Base-by-base conservation (phyloP, 495 filamentous ascomycete species). In the Talaromyces nanjingensis region DNA sequence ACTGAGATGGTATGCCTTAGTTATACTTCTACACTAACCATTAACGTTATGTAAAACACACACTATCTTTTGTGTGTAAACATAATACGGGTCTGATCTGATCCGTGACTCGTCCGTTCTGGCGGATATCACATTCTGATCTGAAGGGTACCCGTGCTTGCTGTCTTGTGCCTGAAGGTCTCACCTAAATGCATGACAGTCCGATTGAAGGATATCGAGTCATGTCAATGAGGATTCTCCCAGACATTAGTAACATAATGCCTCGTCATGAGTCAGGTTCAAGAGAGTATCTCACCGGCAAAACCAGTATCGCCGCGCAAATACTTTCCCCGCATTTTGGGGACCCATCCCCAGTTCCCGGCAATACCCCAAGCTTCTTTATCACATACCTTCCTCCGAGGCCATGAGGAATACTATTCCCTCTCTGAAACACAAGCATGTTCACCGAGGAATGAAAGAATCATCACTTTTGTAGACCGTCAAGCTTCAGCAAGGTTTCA, bases 161-260 rank as follows among this genome's bases (percentile, higher is more conserved):
- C 68, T 70, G 61, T 68, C 65, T 67, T 59, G 63, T 87, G 37
- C 77, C 74, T 86, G 85, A 11, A 86, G 63, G 37, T 74, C 76
- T 86, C 79, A 62, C 83, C 82, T 4, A 39, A 85, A 75, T 57
- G 73, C 72, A 9, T 18, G 3, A 2, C 8, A 22, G n/a, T 49
- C 6, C 6, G 0, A 56, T 56, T n/a, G 2, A 29, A 16, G 29
- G 11, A 56, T 56, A 16, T 56, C 54, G 11, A 56, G 24, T 56
- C 45, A 49, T 49, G 4, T 27, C 27, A 27, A 27, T 27, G 27
- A 27, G 27, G 27, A 27, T 27, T 27, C 27, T 27, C 27, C 27
- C 27, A 27, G 27, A 4, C 27, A 27, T 5, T 2, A 5, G 27
- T 27, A 27, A 27, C 27, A 27, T 27, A 27, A 27, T 27, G 27